Percentiles rank a stretch among this genome's conserved stretches.
These are phyloP conservation scores for Zygoascus flipseniorum DNA, from an alignment of 805 yeast species.

Conservation along the genomic window DNA sequence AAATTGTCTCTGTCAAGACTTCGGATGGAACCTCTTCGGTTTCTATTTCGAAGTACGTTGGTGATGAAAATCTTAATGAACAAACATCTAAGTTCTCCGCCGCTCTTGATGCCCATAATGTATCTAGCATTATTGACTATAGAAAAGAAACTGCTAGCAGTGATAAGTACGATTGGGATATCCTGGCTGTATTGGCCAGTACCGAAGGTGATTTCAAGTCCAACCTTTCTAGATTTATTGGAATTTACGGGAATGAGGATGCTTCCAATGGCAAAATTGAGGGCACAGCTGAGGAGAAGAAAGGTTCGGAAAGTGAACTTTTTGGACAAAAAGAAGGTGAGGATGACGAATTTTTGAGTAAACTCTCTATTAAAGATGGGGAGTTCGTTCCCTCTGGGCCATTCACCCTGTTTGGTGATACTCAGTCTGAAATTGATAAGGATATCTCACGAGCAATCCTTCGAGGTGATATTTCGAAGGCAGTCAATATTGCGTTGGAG, in stretches of 20 bases:
- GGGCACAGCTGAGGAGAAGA: slow-evolving; percentile 24
- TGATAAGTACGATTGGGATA: slow-evolving; percentile 29
- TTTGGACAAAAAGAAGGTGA: slow-evolving; percentile 24
- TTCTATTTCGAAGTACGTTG: slow-evolving; percentile 38
- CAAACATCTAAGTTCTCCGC: slow-evolving; percentile 36
- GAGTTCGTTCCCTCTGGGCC: slow-evolving; percentile 25
- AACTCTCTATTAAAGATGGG: slow-evolving; percentile 20
- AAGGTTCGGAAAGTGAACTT: slow-evolving; percentile 24
- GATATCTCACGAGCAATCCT: slow-evolving; percentile 45
- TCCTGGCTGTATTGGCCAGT: slow-evolving; percentile 25
- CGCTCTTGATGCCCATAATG: slow-evolving; percentile 40
- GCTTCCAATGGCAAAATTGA: background rate
- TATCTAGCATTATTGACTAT: slow-evolving; percentile 10
- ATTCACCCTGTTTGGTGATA: slow-evolving; percentile 26
- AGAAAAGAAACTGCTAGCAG: slow-evolving; percentile 7
- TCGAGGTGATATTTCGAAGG: slow-evolving; percentile 52
- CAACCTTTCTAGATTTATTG: slow-evolving; percentile 18
- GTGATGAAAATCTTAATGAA: slow-evolving; percentile 29
- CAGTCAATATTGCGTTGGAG: slow-evolving; percentile 58
- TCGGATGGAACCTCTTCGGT: slow-evolving; percentile 35
- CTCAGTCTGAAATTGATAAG: slow-evolving; percentile 26
- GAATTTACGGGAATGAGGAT: slow-evolving; percentile 11
- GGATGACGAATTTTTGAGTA: slow-evolving; percentile 17
- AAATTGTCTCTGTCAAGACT: slow-evolving; percentile 50
- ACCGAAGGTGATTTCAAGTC: slow-evolving; percentile 20